Percentiles rank a stretch among this genome's conserved stretches.
phyloP scores from a whole-genome alignment of 2,329 filamentous ascomycete species.

The Pseudocercospora crystallina region DNA sequence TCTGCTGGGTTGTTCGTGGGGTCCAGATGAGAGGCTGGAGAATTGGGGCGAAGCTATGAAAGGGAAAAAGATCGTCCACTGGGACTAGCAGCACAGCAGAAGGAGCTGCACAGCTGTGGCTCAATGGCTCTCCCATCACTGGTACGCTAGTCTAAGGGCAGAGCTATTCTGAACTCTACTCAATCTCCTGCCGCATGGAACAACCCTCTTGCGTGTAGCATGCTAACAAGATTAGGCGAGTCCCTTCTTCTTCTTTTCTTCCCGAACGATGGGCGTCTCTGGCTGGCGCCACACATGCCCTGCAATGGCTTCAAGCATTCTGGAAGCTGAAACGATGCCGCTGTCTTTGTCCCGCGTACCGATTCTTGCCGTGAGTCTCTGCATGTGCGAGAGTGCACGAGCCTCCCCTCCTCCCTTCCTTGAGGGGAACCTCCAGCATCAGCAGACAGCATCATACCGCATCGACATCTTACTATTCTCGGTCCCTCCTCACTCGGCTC shows the following conservation, averaged over 20 bases:
- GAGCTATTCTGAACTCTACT: conserved; percentile 4
- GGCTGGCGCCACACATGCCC: conserved; percentile 12
- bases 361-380: too few species aligned
- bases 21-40: conserved; percentile 6
- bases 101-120: conserved; percentile 5
- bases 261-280: neutral
- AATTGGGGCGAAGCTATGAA: neutral
- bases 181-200: conserved; percentile 12
- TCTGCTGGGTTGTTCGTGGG: conserved; percentile 4
- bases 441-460: too few species aligned
- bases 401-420: too few species aligned
- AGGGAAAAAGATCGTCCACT: too few species aligned
- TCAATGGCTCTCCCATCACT: neutral
- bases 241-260: neutral
- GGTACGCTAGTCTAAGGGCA: neutral
- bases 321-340: conserved; percentile 13
- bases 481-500: too few species aligned
- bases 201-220: conserved; percentile 3
- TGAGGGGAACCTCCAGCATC: too few species aligned
- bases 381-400: too few species aligned
- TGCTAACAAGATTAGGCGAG: conserved; percentile 15
- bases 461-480: too few species aligned
- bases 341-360: too few species aligned
- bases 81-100: neutral
- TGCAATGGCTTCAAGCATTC: conserved; percentile 7